Base-by-base conservation (phyloP, 2,329 filamentous ascomycete genomes). In the Fusarium continuum region DNA sequence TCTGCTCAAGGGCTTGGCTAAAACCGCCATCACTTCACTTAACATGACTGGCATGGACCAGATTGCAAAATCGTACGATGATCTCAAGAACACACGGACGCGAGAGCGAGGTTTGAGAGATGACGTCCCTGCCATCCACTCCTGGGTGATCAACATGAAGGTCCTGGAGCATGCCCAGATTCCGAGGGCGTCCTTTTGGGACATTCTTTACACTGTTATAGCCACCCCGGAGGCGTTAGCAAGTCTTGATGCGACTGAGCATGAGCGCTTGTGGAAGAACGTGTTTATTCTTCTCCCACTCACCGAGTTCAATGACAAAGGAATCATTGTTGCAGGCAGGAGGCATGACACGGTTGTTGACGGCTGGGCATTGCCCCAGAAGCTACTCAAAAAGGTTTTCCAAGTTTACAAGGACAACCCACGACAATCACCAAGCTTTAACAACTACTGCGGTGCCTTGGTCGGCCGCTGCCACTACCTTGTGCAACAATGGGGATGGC, bases 401-500 rank as follows among this genome's bases (percentile, higher is more conserved):
- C 74, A 83, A 17, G 69, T 88, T 3, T 90, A 90, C 68, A 78
- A 80, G 57, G 74, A 75, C n/a, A 85, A 87, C 50, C 69, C 74
- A 4, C 80, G 79, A 19, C 87, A 90, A 65, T 73, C 82, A 2
- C 78, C 85, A 2, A 84, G 85, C 68, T 89, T 90, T 78, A 90
- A 89, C 63, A 83, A 85, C 56, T 90, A 90, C 67, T 88, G 85
- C 57, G 81, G 84, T 16, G 82, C 85, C 6, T 71, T 88, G 5
- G 75, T 89, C 26, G 79, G 80, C 16, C 83, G 88, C 25, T 90
- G 88, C 60, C 83, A 89, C 68, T 84, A 84, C 69, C 79, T 90
- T 9, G 83, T 89, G 40, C 78, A 83, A 54, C 83, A 87, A 72
- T 91, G 88, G 88, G 85, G 85, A 5, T 90, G 88, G 88, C 78